A percentile compares a stretch with the other conserved stretches of the same genome.
Evolutionary conservation across 768 basidiomycete species (phyloP).

Genomic region (Boletus reticulatus): DNA sequence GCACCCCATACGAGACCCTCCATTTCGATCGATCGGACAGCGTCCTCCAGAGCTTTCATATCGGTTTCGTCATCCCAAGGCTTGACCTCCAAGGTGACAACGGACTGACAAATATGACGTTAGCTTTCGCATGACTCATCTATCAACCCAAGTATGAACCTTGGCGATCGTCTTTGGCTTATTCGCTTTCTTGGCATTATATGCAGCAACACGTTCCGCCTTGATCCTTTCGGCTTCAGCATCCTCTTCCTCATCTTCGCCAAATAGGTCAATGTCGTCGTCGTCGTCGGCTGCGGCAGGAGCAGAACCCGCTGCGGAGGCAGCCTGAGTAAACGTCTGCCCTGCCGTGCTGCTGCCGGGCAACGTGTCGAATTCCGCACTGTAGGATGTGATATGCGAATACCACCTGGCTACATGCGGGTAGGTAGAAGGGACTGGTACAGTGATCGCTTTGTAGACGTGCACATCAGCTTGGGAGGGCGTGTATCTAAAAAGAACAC

Average conservation of each 20-base stretch:
- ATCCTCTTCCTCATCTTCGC: conserved; percentile 79
- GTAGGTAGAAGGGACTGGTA: conserved; percentile 60
- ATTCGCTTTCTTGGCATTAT: conserved; percentile 89
- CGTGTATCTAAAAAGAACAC: conserved; percentile 57
- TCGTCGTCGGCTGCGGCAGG: conserved; percentile 48
- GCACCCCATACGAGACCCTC: conserved; percentile 96
- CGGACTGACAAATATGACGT: conserved; percentile 60
- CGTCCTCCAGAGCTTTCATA: conserved; percentile 80
- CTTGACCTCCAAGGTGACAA: conserved; percentile 98
- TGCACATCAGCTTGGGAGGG: conserved; percentile 94
- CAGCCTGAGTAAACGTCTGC: conserved; percentile 62
- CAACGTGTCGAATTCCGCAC: conserved; percentile 71
- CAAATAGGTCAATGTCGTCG: conserved; percentile 85
- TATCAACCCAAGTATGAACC: conserved; percentile 39
- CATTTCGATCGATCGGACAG: conserved; percentile 82
- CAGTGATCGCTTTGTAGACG: conserved; percentile 79
- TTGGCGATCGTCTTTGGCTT: conserved; percentile 90
- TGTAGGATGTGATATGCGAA: conserved; percentile 88
- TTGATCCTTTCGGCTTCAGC: conserved; percentile 85
- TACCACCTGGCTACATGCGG: conserved; percentile 91
- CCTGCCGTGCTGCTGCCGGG: conserved; percentile 85
- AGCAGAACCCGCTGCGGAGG: conserved; percentile 40
- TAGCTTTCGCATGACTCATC: conserved; percentile 5
- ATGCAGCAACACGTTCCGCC: conserved; percentile 89
- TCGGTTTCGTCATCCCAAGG: conserved; percentile 99